These are phyloP conservation scores for Aureobasidium sp. DNA, from an alignment of 2,329 filamentous ascomycete species.

Conservation along the genomic window DNA sequence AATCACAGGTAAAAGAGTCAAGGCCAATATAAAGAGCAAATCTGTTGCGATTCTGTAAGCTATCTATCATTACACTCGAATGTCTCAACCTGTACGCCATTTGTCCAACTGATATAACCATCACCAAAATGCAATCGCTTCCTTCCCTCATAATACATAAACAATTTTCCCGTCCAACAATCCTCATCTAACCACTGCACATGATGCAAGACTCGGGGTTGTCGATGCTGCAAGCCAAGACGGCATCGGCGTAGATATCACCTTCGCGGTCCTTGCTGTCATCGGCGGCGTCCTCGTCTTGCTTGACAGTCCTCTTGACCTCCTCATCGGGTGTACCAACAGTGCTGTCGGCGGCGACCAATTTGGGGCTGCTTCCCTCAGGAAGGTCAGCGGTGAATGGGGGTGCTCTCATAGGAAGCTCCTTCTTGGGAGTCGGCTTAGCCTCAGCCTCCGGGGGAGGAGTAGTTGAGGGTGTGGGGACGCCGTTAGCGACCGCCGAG, in stretches of 20 bases:
- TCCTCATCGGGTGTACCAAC: conserved; percentile 51
- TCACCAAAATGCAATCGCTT: not conserved
- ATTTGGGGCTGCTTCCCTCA: conserved; percentile 72
- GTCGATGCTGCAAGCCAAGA: conserved; percentile 90
- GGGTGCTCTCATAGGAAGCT: conserved; percentile 51
- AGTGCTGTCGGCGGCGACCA: conserved; percentile 63
- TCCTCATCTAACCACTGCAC: conserved; percentile 73
- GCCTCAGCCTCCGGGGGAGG: conserved; percentile 49
- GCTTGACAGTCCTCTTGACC: conserved; percentile 44
- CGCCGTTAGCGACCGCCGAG: conserved; percentile 46
- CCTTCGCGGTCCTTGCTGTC: conserved; percentile 68
- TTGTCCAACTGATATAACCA: not conserved
- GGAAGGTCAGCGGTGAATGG: conserved; percentile 68
- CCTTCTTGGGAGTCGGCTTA: conserved; percentile 41
- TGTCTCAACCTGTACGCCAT: not conserved
- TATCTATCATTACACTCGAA: conserved; percentile 12
- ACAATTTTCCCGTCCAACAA: not conserved
- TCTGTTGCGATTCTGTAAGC: not conserved
- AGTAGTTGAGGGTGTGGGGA: conserved; percentile 61
- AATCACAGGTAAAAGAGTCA: too few relatives aligned
- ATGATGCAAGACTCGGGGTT: conserved; percentile 92
- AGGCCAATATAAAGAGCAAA: not conserved
- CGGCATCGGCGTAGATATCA: conserved; percentile 93
- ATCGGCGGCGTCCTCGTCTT: conserved; percentile 66
- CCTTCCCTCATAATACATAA: conserved; percentile 10